Evolutionary conservation across 202 grass and related monocot genomes (phyloP).

Genomic region (Hordeum pubiflorum): DNA sequence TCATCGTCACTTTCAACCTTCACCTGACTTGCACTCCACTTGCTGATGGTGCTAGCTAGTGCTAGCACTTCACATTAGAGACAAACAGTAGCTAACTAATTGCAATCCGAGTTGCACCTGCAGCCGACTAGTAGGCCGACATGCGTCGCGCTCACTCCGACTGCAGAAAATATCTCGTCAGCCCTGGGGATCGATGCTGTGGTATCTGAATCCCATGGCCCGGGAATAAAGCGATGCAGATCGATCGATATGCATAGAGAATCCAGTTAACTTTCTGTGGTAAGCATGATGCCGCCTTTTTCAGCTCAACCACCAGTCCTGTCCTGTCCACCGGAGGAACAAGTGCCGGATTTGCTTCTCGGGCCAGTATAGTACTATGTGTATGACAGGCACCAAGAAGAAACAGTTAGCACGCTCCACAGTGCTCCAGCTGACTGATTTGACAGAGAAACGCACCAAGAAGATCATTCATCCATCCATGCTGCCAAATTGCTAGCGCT

Average conservation of each 20-base stretch:
- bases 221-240: neutral
- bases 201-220: neutral
- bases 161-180: neutral
- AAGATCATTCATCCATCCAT: neutral
- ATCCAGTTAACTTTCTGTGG: slow-evolving; percentile 1
- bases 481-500: neutral
- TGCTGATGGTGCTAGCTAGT: neutral
- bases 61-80: neutral
- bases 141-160: neutral
- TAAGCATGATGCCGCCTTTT: neutral
- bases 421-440: neutral
- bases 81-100: neutral
- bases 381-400: no score
- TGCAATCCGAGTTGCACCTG: neutral
- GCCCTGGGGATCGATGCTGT: neutral
- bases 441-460: neutral
- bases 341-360: no score
- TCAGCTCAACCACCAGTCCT: neutral
- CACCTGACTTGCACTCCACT: neutral
- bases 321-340: no score
- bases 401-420: no score
- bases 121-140: neutral
- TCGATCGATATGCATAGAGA: neutral
- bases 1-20: neutral
- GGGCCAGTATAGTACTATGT: no score